These are phyloP conservation scores for Lodderomyces parapsilosis DNA, from an alignment of 1,139 yeast genomes.

Conservation along the genomic window DNA sequence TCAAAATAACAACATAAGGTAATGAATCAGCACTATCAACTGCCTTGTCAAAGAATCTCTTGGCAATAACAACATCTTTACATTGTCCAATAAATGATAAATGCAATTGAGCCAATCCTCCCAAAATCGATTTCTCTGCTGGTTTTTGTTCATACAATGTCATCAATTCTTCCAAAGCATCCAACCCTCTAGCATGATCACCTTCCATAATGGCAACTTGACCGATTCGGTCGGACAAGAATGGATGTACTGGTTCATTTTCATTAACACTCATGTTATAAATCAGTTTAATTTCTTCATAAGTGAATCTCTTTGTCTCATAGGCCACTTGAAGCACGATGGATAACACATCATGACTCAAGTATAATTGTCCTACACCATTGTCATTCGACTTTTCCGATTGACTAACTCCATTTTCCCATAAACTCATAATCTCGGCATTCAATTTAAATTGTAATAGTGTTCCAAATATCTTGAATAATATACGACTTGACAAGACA, in stretches of 20 bases:
- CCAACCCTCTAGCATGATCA: constrained; percentile 41
- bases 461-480: constrained; percentile 27
- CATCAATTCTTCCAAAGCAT: constrained; percentile 39
- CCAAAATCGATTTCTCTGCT: constrained; percentile 19
- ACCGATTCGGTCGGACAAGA: constrained; percentile 38
- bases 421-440: constrained; percentile 36
- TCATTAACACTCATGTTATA: constrained; percentile 35
- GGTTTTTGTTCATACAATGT: constrained; percentile 24
- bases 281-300: constrained; percentile 50
- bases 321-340: constrained; percentile 69
- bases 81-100: constrained; percentile 80
- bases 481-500: constrained; percentile 23
- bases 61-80: constrained; percentile 70
- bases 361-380: constrained; percentile 26
- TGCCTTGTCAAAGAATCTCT: constrained; percentile 72
- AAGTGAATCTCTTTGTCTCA: constrained; percentile 57
- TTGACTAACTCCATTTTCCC: constrained; percentile 46
- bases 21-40: constrained; percentile 49
- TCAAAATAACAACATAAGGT: constrained; percentile 71
- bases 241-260: constrained; percentile 20
- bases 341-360: constrained; percentile 63
- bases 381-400: constrained; percentile 13
- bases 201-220: constrained; percentile 40
- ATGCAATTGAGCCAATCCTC: constrained; percentile 57
- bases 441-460: constrained; percentile 30